phyloP scores from a whole-genome alignment of 1,284 basidiomycete genomes.

The Cryptococcus floricola region DNA sequence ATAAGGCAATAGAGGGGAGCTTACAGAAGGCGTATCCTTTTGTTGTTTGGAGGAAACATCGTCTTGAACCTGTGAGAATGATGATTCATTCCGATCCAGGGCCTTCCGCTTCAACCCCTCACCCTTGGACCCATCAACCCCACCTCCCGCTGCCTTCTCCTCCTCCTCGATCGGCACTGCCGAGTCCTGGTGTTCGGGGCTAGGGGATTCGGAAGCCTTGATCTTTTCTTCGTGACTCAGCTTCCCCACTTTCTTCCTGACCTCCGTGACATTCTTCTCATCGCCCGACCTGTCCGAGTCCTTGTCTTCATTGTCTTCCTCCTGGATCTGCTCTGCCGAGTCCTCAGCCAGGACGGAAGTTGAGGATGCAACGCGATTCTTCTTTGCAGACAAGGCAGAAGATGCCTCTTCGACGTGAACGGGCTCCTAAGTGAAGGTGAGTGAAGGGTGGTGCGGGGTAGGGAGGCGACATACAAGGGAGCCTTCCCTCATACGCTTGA shows the following conservation, averaged over 20 bases:
- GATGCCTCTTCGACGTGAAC: constrained; percentile 9
- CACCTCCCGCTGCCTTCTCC: constrained; percentile 20
- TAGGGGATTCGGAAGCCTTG: constrained; percentile 6
- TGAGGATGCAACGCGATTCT: constrained; percentile 37
- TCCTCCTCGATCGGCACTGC: constrained; percentile 1
- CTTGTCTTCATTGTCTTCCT: constrained; percentile 10
- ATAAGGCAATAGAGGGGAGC: not conserved
- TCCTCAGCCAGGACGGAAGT: not conserved
- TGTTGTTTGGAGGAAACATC: constrained; percentile 19
- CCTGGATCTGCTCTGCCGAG: not conserved
- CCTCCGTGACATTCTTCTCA: constrained; percentile 37
- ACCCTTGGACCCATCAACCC: constrained; percentile 6
- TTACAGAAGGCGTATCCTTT: constrained; percentile 23
- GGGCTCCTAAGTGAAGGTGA: constrained; percentile 19
- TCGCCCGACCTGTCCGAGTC: not conserved
- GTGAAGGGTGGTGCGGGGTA: not conserved
- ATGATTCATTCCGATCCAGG: constrained; percentile 28
- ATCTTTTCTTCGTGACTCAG: constrained; percentile 35
- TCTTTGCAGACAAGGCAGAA: constrained; percentile 30
- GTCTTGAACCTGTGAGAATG: constrained; percentile 10
- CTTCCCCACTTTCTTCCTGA: constrained; percentile 42
- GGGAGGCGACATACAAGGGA: constrained; percentile 29
- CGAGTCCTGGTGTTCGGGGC: not conserved
- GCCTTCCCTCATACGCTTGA: constrained; percentile 45
- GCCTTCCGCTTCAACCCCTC: constrained; percentile 40